Evolutionary conservation across 768 basidiomycete species (phyloP), one percentile per base, ranked within the genome.

Genomic region (Mycena rosella): DNA sequence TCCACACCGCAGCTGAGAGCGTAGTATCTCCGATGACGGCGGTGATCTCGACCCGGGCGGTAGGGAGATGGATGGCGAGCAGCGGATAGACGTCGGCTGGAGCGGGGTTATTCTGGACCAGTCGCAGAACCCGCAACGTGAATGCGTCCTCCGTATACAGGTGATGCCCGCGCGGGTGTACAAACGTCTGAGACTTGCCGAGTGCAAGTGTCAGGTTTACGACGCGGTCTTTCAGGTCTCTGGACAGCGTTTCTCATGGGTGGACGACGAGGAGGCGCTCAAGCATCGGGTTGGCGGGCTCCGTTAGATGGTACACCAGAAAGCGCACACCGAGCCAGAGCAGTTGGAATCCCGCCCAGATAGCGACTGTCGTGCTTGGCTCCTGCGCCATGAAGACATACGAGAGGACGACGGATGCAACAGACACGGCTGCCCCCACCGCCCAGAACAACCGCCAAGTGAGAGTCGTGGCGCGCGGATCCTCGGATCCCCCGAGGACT

Each of bases 311-410:
- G 56, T 73, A 70, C 11, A 76, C 40, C 15, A 75, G 20, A 18
- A 73, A 57, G 24, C 76, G 72, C 22, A 65, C 59, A 5, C 57
- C 58, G 27, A 76, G 69, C 76, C 75, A 77, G 1, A 73, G 53
- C 20, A 67, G 36, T 63, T 77, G 76, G 55, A 76, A 77, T 5
- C 44, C 70, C 0, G 57, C 52, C 75, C 76, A 77, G 20, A 70
- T 45, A n/a, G 69, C 30, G 6, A 75, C 10, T 40, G 38, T 40
- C 20, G 5, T 20, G 42, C 42, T 18, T 10, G 42, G 42, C 5
- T 44, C 42, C 20, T 44, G 42, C 42, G 42, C 42, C 42, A 40
- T 40, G 42, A n/a, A 6, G 42, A 44, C 10, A n/a, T 44, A 44
- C n/a, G 42, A 20, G 42, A 44, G 20, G 20, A 44, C 5, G 18